phyloP scores from a whole-genome alignment of 257 asterid species.

The Solanum sitiens region DNA sequence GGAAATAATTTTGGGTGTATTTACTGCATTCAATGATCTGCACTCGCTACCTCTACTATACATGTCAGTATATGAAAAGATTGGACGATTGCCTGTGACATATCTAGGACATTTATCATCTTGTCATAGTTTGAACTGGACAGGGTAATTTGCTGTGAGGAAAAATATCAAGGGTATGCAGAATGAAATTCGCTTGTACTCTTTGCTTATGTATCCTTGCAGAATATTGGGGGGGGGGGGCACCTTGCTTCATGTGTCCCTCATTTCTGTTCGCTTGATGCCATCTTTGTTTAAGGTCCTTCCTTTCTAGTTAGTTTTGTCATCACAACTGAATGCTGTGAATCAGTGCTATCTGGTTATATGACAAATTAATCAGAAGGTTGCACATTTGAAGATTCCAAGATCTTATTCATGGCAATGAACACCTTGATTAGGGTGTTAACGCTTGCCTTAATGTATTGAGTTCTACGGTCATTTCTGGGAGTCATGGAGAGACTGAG shows the following conservation, averaged over 20 bases:
- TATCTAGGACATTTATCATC: not conserved
- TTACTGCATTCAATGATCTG: not conserved
- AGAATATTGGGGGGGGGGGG: not conserved
- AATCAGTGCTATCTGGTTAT: not conserved
- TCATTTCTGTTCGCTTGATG: not conserved
- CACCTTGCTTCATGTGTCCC: not conserved
- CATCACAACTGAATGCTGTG: not conserved
- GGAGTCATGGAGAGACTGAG: not conserved
- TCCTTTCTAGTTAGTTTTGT: not conserved
- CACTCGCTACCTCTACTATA: not conserved
- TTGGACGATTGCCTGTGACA: not conserved
- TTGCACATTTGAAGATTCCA: not conserved
- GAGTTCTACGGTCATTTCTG: not conserved
- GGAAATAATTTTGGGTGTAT: not conserved
- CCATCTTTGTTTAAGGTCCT: not conserved
- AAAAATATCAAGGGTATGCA: not conserved
- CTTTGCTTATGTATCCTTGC: not conserved
- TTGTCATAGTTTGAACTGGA: not conserved
- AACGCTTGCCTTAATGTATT: not conserved
- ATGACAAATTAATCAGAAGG: not conserved
- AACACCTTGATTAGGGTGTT: not conserved
- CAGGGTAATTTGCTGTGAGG: not conserved
- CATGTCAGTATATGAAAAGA: not conserved
- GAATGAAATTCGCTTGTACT: not conserved
- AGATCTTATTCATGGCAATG: not conserved